These are phyloP conservation scores for Coemansia sp. DNA, from an alignment of 192 early-diverging fungal species.

Conservation along the genomic window DNA sequence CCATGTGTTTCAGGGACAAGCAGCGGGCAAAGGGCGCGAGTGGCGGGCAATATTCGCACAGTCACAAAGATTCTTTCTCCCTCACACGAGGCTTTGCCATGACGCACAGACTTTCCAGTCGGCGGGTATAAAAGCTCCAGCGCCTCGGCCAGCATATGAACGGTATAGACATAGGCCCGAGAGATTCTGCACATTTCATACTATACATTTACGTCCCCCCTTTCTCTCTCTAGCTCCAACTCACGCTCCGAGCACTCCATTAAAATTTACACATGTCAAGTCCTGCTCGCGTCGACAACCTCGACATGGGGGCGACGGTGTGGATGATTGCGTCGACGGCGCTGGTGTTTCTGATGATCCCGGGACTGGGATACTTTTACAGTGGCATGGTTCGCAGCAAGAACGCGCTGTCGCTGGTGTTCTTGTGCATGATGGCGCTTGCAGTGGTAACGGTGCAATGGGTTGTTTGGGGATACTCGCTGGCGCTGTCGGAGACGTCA, in stretches of 20 bases:
- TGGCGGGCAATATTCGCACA: conserved; percentile 1
- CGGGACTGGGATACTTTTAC: conserved; percentile 76
- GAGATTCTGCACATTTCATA: no score
- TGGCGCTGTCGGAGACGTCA: conserved; percentile 67
- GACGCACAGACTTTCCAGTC: neutral
- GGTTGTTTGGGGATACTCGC: conserved; percentile 71
- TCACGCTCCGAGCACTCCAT: neutral
- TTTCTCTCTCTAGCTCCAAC: neutral
- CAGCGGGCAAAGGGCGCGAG: neutral
- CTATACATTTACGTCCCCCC: no score
- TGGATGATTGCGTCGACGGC: conserved; percentile 71
- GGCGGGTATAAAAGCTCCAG: neutral
- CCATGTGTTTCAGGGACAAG: conserved; percentile 1
- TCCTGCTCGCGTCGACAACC: conserved; percentile 23
- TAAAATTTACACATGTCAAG: conserved; percentile 1
- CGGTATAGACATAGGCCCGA: neutral
- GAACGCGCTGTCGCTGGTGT: conserved; percentile 77
- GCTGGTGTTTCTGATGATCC: conserved; percentile 76
- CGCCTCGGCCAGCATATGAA: neutral
- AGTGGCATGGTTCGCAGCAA: conserved; percentile 74
- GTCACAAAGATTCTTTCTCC: neutral
- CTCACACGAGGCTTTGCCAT: neutral
- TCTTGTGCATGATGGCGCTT: conserved; percentile 67
- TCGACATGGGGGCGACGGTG: conserved; percentile 67
- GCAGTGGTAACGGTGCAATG: conserved; percentile 74